These are phyloP conservation scores for Colletotrichum sp. DNA, from an alignment of 2,329 filamentous ascomycete species.

Conservation along the genomic window DNA sequence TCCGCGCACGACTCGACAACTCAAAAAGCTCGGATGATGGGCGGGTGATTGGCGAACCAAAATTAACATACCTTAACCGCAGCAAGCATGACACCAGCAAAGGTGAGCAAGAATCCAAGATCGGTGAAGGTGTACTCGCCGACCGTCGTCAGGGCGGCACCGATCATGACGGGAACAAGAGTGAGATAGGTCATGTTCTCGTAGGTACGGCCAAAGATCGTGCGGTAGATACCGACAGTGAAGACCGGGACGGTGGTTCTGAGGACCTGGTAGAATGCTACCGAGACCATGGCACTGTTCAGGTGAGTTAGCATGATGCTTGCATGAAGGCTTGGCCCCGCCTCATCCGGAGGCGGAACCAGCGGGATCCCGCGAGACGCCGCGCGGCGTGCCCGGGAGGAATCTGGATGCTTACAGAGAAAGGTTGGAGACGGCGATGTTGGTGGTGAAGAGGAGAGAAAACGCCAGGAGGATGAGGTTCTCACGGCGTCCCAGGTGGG, in stretches of 20 bases:
- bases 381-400: neutral
- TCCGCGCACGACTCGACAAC: neutral
- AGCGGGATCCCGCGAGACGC: neutral
- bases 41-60: neutral
- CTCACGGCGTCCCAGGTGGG: slow-evolving; percentile 56
- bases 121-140: slow-evolving; percentile 69
- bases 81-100: slow-evolving; percentile 59
- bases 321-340: neutral
- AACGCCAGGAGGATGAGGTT: slow-evolving; percentile 62
- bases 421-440: slow-evolving; percentile 69
- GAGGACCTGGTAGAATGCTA: slow-evolving; percentile 71
- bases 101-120: slow-evolving; percentile 59
- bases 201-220: slow-evolving; percentile 61
- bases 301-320: slow-evolving; percentile 1
- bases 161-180: slow-evolving; percentile 64
- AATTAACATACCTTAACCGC: slow-evolving; percentile 52
- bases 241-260: slow-evolving; percentile 67
- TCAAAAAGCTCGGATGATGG: slow-evolving; percentile 1
- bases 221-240: slow-evolving; percentile 65
- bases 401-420: slow-evolving; percentile 49
- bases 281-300: slow-evolving; percentile 58
- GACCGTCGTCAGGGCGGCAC: slow-evolving; percentile 63
- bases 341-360: neutral
- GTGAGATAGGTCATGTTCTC: slow-evolving; percentile 62
- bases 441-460: slow-evolving; percentile 66